These are phyloP conservation scores for Cystobasidium sp. DNA, from an alignment of 1,284 basidiomycete species.

Conservation along the genomic window DNA sequence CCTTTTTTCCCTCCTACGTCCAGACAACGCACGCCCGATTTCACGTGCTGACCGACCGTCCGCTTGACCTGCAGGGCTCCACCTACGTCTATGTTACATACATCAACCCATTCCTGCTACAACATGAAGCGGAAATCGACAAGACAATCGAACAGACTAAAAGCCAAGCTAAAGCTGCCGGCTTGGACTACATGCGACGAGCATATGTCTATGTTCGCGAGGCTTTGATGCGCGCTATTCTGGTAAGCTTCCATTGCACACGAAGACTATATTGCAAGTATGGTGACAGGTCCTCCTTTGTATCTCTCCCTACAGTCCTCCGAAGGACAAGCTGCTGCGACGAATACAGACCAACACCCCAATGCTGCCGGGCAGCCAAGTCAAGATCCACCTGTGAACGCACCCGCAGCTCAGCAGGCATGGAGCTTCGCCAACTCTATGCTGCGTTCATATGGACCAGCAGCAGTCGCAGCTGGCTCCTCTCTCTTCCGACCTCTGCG, in stretches of 20 bases:
- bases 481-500: constrained; percentile 50
- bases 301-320: constrained; percentile 19
- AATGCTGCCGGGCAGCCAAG: not conserved
- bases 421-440: constrained; percentile 64
- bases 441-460: constrained; percentile 74
- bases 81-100: constrained; percentile 76
- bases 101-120: constrained; percentile 75
- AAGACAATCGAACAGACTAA: constrained; percentile 64
- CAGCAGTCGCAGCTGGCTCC: constrained; percentile 61
- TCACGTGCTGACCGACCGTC: constrained; percentile 1
- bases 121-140: constrained; percentile 80
- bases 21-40: not conserved
- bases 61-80: constrained; percentile 63
- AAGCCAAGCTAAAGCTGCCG: constrained; percentile 62
- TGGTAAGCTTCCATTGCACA: constrained; percentile 48
- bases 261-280: constrained; percentile 42
- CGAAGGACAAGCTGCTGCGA: constrained; percentile 53
- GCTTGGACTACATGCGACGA: constrained; percentile 65
- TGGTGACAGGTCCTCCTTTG: not conserved
- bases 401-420: constrained; percentile 63
- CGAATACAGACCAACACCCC: constrained; percentile 58
- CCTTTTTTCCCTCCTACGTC: not conserved
- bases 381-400: not conserved
- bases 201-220: constrained; percentile 66
- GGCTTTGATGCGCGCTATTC: constrained; percentile 51